Evolutionary conservation across 2,329 filamentous ascomycete genomes (phyloP), one percentile per base, ranked within the genome.

Genomic region (Lasiodiplodia gonubiensis): DNA sequence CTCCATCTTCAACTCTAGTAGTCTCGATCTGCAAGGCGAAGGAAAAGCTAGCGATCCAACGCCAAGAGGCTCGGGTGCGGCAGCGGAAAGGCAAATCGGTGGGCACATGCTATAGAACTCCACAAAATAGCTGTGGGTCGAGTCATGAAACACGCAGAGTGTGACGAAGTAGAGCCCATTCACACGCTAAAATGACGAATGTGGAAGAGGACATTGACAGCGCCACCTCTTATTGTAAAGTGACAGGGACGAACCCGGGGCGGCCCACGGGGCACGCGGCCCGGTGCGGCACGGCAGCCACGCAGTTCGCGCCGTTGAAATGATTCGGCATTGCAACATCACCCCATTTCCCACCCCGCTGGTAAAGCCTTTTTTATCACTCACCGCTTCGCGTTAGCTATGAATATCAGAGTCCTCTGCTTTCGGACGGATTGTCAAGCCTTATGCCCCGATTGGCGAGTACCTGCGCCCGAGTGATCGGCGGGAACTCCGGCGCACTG

Each of bases 251-350:
- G 49, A 52, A 37, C 51, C 59, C 59, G 59, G 59, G 59, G 51
- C 46, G 46, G 12, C 46, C 46, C 42, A 63, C 59, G 59, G 59
- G 59, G 59, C 18, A 23, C 30, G 18, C 59, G 46, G 59, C 59
- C 59, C 59, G 59, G 30, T 51, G 59, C 59, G 59, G 59, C 59
- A 39, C 59, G 30, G 59, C 42, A 37, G 42, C 46, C 46, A 25
- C 59, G 6, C n/a, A 6, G 18, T 12, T 6, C 30, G 4, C 42
- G 42, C 42, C 42, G 27, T 54, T 49, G 25, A 4, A 33, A n/a
- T 30, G n/a, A 18, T 42, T 16, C 25, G 39, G 42, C 18, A 18
- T 25, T 3, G 23, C 7, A 59, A 18, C 42, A 23, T 59, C 55
- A 59, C 21, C 37, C 55, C 37, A 59, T 46, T 59, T 46, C 23